Percentiles rank a stretch among this genome's conserved stretches.
Evolutionary conservation across 1,284 basidiomycete genomes (phyloP).

Genomic region (Gomphus bonarii): DNA sequence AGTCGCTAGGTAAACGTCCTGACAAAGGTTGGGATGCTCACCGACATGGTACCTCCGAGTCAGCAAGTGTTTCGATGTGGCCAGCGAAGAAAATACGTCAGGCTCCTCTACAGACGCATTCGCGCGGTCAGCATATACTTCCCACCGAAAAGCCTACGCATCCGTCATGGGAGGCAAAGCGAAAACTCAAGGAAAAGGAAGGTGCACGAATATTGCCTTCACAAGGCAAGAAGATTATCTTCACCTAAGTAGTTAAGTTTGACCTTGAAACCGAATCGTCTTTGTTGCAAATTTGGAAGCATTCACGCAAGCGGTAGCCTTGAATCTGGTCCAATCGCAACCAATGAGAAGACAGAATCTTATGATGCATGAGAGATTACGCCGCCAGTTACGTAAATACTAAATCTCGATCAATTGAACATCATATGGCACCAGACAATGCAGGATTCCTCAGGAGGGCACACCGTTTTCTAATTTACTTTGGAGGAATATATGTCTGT

Average conservation of each 20-base stretch:
- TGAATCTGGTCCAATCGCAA: too few relatives aligned
- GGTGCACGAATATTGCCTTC: slow-evolving; percentile 17
- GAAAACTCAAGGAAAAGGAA: slow-evolving; percentile 54
- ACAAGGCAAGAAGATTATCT: slow-evolving; percentile 35
- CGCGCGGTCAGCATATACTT: background rate
- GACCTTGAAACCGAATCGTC: background rate
- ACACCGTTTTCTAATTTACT: slow-evolving; percentile 28
- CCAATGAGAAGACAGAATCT: too few relatives aligned
- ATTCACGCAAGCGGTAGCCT: too few relatives aligned
- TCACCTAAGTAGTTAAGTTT: slow-evolving; percentile 14
- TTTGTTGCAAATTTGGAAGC: background rate
- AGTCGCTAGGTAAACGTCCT: slow-evolving; percentile 11
- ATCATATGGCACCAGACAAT: slow-evolving; percentile 7
- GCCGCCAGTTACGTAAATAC: too few relatives aligned
- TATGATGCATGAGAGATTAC: too few relatives aligned
- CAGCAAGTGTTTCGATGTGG: background rate
- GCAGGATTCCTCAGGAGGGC: slow-evolving; percentile 23
- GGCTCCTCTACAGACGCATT: background rate
- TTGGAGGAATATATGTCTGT: slow-evolving; percentile 44
- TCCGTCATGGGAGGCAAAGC: slow-evolving; percentile 91
- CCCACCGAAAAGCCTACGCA: slow-evolving; percentile 47
- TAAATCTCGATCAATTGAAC: background rate
- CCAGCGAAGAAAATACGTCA: background rate
- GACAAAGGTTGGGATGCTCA: slow-evolving; percentile 12
- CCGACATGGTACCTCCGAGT: background rate